Evolutionary conservation across 2,329 filamentous ascomycete species (phyloP), one percentile per base, ranked within the genome.

Genomic region (Meredithiella fracta): DNA sequence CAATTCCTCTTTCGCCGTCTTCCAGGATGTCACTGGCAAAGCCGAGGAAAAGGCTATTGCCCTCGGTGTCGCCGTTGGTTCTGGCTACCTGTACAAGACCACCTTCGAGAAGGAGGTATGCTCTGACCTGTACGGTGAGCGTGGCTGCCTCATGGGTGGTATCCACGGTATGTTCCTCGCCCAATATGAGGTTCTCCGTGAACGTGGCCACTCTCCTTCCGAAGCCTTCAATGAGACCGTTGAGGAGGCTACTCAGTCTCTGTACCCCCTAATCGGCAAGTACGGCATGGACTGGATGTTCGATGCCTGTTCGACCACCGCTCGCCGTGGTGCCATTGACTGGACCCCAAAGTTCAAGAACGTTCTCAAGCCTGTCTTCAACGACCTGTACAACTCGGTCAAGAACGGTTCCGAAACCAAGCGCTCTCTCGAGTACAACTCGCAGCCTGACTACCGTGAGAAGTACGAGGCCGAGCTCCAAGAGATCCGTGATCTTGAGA

Each of bases 231-330:
- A 98, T 82, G 92, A 98, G 88, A 98, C 92, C 64, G 92, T 98
- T 64, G 92, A 98, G 81, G 92, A 98, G 81, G 92, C 92, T 63
- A 98, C 92, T 54, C 92, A 98, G 81, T 88, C 82, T 63, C 79
- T 98, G 68, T 98, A 98, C 81, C 92, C 92, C 62, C 80, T 98
- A 68, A 98, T 98, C 68, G 92, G 91, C 68, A 82, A 80, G 74
- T 86, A 97, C 75, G 92, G 92, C 68, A 97, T 98, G 92, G 92
- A 98, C 79, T 98, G 94, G 89, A 98, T 98, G 92, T 98, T 94
- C 78, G 90, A 91, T 71, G 92, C 92, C 64, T 98, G 92, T 86
- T 97, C 91, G 62, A 98, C 92, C 69, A 98, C 92, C 59, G 92
- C 92, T 68, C 88, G 92, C 68, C 90, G 92, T 69, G 92, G 92